Evolutionary conservation across 768 basidiomycete species (phyloP).

Genomic region (Russula brevipes): DNA sequence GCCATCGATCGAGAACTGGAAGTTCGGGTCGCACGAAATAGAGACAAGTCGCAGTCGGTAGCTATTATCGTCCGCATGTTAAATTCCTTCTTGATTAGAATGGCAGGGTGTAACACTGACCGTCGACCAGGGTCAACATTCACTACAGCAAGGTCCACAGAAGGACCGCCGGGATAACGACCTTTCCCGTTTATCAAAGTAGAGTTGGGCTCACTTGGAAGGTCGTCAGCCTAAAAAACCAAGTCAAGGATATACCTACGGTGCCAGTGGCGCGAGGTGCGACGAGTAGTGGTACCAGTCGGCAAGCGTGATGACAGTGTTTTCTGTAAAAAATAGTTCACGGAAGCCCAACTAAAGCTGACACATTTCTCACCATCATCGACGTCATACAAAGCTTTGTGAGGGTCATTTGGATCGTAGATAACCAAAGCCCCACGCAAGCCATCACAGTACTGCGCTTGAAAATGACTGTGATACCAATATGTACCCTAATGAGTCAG

Average conservation of each 20-base stretch:
- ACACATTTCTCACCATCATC: conserved; percentile 26
- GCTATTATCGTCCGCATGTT: conserved; percentile 27
- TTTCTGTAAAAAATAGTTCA: conserved; percentile 9
- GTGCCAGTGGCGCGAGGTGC: not conserved
- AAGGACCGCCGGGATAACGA: conserved; percentile 40
- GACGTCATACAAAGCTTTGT: conserved; percentile 28
- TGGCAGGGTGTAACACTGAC: conserved; percentile 4
- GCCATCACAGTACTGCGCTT: conserved; percentile 38
- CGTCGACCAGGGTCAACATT: conserved; percentile 35
- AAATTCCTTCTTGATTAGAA: not conserved
- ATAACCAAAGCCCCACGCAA: conserved; percentile 31
- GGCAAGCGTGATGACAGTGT: conserved; percentile 28
- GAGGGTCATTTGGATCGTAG: conserved; percentile 31
- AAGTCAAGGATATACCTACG: conserved; percentile 8
- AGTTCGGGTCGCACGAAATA: conserved; percentile 42
- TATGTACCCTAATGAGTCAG: conserved; percentile 25
- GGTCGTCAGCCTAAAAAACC: not conserved
- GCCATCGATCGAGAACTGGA: conserved; percentile 28
- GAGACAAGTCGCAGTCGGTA: conserved; percentile 53
- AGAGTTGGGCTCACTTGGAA: conserved; percentile 30
- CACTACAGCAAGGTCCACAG: conserved; percentile 40
- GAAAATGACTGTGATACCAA: conserved; percentile 36
- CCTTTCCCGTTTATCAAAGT: conserved; percentile 52
- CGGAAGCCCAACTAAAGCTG: too few species aligned
- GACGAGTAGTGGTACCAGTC: conserved; percentile 27